phyloP scores from a whole-genome alignment of 805 yeast genomes.

The Kazachstania bromeliacearum region DNA sequence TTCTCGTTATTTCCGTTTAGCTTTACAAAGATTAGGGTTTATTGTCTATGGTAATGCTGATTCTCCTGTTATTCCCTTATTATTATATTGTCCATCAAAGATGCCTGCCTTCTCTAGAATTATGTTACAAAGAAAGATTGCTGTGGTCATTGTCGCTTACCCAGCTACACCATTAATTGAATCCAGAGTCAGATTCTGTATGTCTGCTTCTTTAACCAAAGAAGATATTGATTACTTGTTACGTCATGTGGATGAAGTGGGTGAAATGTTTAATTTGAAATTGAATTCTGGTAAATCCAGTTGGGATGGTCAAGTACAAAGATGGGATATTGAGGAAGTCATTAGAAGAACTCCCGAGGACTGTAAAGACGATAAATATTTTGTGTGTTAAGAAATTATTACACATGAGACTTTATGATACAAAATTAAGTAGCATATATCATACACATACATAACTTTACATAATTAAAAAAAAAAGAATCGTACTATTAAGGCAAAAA shows the following conservation, averaged over 20 bases:
- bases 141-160: constrained; percentile 93
- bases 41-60: constrained; percentile 93
- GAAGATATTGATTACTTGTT: constrained; percentile 82
- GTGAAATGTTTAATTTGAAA: constrained; percentile 66
- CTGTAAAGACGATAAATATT: constrained; percentile 34
- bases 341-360: constrained; percentile 64
- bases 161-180: constrained; percentile 93
- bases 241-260: constrained; percentile 63
- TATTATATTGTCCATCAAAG: constrained; percentile 83
- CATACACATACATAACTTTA: too few species aligned
- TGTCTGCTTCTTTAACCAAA: constrained; percentile 84
- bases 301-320: constrained; percentile 58
- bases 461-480: too few species aligned
- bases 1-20: constrained; percentile 85
- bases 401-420: too few species aligned
- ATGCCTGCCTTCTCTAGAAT: constrained; percentile 87
- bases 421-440: too few species aligned
- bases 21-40: constrained; percentile 85
- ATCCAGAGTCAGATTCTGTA: constrained; percentile 87
- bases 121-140: constrained; percentile 71
- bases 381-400: constrained; percentile 19
- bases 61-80: constrained; percentile 87
- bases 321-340: constrained; percentile 75
- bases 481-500: too few species aligned
- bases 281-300: constrained; percentile 72